Evolutionary conservation across 352 stramenopile genomes (phyloP).

Genomic region (Pythium chondricola): DNA sequence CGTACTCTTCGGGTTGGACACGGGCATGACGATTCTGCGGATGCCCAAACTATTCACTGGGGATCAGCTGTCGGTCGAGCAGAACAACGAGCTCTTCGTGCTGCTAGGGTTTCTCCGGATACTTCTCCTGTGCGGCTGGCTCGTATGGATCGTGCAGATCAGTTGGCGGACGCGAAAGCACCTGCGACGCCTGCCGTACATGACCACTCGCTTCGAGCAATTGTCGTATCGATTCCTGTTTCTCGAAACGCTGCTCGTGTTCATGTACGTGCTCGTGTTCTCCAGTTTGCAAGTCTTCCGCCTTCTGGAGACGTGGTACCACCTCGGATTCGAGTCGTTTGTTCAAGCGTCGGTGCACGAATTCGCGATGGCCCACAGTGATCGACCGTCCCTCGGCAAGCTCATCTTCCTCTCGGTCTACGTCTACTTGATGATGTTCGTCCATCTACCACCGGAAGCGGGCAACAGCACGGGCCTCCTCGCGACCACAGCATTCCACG

Average conservation of each 20-base stretch:
- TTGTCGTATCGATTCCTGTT: slow-evolving; percentile 84
- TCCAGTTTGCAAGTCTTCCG: slow-evolving; percentile 63
- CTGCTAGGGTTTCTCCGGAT: slow-evolving; percentile 59
- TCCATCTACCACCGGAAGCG: slow-evolving; percentile 59
- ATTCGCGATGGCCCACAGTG: slow-evolving; percentile 51
- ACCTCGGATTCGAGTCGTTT: slow-evolving; percentile 60
- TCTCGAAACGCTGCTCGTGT: slow-evolving; percentile 66
- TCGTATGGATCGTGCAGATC: slow-evolving; percentile 61
- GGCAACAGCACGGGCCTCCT: slow-evolving; percentile 44
- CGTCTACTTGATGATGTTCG: slow-evolving; percentile 80
- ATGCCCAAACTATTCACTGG: slow-evolving; percentile 50
- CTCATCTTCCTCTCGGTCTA: slow-evolving; percentile 80
- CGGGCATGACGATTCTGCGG: slow-evolving; percentile 50
- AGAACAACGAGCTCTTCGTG: slow-evolving; percentile 52
- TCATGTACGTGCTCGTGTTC: slow-evolving; percentile 65
- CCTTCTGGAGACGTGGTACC: slow-evolving; percentile 56
- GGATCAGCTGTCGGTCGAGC: slow-evolving; percentile 5
- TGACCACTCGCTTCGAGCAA: slow-evolving; percentile 81
- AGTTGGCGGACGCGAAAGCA: slow-evolving; percentile 46
- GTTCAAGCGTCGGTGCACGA: slow-evolving; percentile 63
- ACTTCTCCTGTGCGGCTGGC: slow-evolving; percentile 56
- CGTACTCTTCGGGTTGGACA: slow-evolving; percentile 43
- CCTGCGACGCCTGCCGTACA: slow-evolving; percentile 74
- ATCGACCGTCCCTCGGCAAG: slow-evolving; percentile 50
- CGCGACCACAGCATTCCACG: slow-evolving; percentile 61